Conservation (phyloP, 768 basidiomycete species). For the Vishniacozyma victoriae region DNA sequence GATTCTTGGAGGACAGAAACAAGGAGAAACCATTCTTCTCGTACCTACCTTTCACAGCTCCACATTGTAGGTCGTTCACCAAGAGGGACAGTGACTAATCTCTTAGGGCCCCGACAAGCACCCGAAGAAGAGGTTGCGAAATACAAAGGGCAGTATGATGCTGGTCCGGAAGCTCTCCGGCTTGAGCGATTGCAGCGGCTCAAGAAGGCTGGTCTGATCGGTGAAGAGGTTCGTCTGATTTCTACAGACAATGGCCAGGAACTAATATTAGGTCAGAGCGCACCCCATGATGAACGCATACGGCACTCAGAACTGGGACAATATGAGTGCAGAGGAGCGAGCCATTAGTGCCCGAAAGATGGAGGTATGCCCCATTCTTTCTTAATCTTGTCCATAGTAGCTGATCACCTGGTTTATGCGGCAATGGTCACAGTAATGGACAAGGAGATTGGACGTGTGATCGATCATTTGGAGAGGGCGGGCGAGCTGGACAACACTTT, state of each 20-base stretch:
- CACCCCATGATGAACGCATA: constrained; percentile 30
- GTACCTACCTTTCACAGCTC: constrained; percentile 41
- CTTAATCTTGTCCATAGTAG: not conserved
- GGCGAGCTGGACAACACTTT: constrained; percentile 42
- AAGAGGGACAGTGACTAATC: no score
- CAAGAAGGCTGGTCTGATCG: constrained; percentile 30
- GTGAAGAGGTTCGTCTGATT: constrained; percentile 13
- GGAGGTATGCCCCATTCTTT: constrained; percentile 11
- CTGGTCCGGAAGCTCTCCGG: constrained; percentile 36
- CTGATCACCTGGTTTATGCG: constrained; percentile 16
- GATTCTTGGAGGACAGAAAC: constrained; percentile 18
- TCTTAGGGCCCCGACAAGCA: constrained; percentile 36
- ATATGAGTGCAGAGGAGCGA: constrained; percentile 24
- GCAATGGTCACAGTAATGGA: constrained; percentile 42
- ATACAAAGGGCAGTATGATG: constrained; percentile 39
- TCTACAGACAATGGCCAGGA: not conserved
- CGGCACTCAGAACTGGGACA: constrained; percentile 25
- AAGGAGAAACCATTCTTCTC: constrained; percentile 38
- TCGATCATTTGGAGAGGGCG: constrained; percentile 24
- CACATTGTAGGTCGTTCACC: constrained; percentile 27
- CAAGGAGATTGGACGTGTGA: constrained; percentile 31
- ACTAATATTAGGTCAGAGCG: constrained; percentile 15
- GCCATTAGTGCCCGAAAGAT: constrained; percentile 24
- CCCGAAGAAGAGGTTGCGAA: constrained; percentile 23
- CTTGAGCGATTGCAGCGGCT: constrained; percentile 23